These are phyloP conservation scores for Sporisorium reilianum DNA, from an alignment of 1,284 basidiomycete genomes.

Conservation along the genomic window DNA sequence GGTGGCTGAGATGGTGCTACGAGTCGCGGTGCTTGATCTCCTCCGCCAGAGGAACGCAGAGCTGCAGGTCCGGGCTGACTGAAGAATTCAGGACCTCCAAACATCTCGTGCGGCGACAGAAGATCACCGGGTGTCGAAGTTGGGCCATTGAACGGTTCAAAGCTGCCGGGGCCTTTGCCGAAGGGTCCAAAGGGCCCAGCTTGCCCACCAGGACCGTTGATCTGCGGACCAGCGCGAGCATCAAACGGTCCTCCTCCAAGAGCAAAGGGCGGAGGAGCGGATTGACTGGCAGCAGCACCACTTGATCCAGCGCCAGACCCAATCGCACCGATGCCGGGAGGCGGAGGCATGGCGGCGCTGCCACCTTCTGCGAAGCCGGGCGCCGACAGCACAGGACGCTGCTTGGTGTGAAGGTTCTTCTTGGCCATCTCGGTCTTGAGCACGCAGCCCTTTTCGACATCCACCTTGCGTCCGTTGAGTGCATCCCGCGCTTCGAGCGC, in stretches of 20 bases:
- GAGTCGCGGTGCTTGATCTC: slow-evolving; percentile 10
- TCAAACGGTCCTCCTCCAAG: slow-evolving; percentile 38
- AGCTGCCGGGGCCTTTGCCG: slow-evolving; percentile 23
- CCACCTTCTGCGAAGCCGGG: slow-evolving; percentile 36
- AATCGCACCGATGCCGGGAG: slow-evolving; percentile 8
- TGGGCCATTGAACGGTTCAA: slow-evolving; percentile 41
- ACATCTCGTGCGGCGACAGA: slow-evolving; percentile 54
- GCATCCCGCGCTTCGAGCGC: slow-evolving; percentile 89
- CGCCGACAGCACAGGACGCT: slow-evolving; percentile 42
- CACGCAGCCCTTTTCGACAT: slow-evolving; percentile 92
- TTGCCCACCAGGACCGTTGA: slow-evolving; percentile 26
- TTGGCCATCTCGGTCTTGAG: slow-evolving; percentile 99
- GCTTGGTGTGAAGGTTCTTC: slow-evolving; percentile 91
- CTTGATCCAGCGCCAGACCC: slow-evolving; percentile 11
- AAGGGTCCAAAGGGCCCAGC: slow-evolving; percentile 29
- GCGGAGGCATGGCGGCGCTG: slow-evolving; percentile 22
- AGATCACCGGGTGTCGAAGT: slow-evolving; percentile 32
- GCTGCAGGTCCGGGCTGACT: slow-evolving; percentile 19
- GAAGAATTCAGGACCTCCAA: slow-evolving; percentile 42
- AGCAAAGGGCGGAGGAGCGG: slow-evolving; percentile 27
- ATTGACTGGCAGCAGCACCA: slow-evolving; percentile 11
- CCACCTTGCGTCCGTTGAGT: slow-evolving; percentile 89
- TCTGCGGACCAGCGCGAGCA: slow-evolving; percentile 35
- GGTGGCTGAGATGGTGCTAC: slow-evolving; percentile 9
- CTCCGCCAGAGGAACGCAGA: slow-evolving; percentile 16